Percentiles rank a stretch among this genome's conserved stretches.
These are phyloP conservation scores for Rhizoclosmatium globosum DNA, from an alignment of 192 early-diverging fungal species.

Conservation along the genomic window DNA sequence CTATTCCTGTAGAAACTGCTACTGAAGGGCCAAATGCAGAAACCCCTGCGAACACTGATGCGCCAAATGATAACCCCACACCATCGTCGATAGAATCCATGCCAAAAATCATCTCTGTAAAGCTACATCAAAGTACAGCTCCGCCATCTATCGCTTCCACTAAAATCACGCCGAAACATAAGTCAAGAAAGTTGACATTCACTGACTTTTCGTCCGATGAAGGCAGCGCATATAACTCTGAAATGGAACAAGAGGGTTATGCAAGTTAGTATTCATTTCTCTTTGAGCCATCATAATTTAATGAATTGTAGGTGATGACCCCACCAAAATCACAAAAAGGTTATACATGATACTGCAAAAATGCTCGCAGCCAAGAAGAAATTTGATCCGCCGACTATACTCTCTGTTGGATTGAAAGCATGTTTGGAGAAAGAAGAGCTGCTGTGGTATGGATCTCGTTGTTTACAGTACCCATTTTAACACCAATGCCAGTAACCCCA, in stretches of 20 bases:
- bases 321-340: conserved; percentile 34
- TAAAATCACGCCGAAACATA: neutral
- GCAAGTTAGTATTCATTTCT: too few species aligned
- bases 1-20: neutral
- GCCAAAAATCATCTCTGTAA: neutral
- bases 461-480: neutral
- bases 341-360: conserved; percentile 33
- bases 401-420: conserved; percentile 37
- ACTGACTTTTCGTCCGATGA: neutral
- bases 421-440: conserved; percentile 27
- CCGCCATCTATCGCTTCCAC: neutral
- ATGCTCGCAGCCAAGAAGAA: conserved; percentile 43
- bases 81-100: too few species aligned
- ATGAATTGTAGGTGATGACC: conserved; percentile 2
- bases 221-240: conserved; percentile 6
- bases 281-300: neutral
- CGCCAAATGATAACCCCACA: too few species aligned
- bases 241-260: neutral
- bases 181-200: neutral
- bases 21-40: neutral
- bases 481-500: neutral
- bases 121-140: neutral
- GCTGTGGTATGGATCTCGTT: conserved; percentile 5
- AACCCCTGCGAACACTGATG: neutral
- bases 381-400: conserved; percentile 41